Base-by-base conservation (phyloP, 2,329 filamentous ascomycete species). In the Podosphaera fusca region DNA sequence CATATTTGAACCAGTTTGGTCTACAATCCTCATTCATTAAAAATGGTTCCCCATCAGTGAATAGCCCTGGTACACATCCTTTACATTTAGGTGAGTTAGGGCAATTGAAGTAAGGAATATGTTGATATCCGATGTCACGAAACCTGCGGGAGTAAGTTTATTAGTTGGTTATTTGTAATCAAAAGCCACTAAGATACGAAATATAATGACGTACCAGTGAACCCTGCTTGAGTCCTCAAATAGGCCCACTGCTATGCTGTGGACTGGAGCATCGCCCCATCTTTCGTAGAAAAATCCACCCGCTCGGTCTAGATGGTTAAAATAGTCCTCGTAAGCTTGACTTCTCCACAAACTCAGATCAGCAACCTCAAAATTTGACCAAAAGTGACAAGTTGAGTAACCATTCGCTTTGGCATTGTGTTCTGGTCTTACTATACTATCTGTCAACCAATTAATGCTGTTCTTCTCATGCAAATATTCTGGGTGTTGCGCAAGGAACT, bases 281-380 rank as follows among this genome's bases (percentile, higher is more conserved):
- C 92, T 77, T 73, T 98, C 92, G 68, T 98, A 98, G 70, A 95
- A 98, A 78, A 98, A 98, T 31, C 92, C 92, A 42, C 92, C 92
- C 0, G 89, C 87, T 29, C 85, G 80, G 70, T 98, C 92, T 38
- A 98, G 77, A 69, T 96, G 88, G 67, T 94, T 82, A 68, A 98
- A 98, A 70, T 95, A 98, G 61, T 94, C 88, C 67, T 94, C 85
- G 67, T 98, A 98, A 51, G 80, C 77, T 68, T 89, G 80, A 67
- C 87, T 86, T 54, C 92, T 76, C 86, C 88, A 98, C 70, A 98
- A 95, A 61, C 79, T 79, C 77, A 98, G 79, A 69, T 95, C 87
- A 52, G 79, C 90, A 64, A 98, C 90, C 71, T 98, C 92, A 65
- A 98, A 98, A 70, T 98, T 98, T 65, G 84, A 92, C 92, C 92